Conservation (phyloP, 805 yeast species). For the Metschnikowia cerradonensis region DNA sequence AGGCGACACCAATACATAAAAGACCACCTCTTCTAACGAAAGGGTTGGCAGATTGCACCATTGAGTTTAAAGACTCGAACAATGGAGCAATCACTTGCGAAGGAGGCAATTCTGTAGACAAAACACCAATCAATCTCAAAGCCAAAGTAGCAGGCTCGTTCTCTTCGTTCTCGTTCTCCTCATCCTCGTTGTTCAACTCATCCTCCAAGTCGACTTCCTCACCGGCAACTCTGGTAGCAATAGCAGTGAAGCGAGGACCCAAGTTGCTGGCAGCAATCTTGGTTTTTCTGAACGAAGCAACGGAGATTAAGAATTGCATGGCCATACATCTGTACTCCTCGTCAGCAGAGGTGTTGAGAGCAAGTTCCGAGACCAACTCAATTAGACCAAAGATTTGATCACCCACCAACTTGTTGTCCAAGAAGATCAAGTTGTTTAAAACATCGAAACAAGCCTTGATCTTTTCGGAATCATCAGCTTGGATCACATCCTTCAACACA, state of each 20-base stretch:
- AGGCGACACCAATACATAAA: slow-evolving; percentile 74
- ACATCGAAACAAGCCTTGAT: slow-evolving; percentile 78
- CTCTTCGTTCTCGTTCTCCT: slow-evolving; percentile 92
- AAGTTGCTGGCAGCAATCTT: slow-evolving; percentile 75
- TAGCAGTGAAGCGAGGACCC: slow-evolving; percentile 73
- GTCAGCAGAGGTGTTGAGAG: slow-evolving; percentile 60
- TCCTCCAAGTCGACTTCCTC: slow-evolving; percentile 74
- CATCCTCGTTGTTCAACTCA: slow-evolving; percentile 74
- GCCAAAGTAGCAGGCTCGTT: slow-evolving; percentile 75
- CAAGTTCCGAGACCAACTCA: slow-evolving; percentile 70
- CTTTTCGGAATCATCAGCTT: slow-evolving; percentile 64
- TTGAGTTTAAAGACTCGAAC: slow-evolving; percentile 54
- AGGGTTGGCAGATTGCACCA: slow-evolving; percentile 51
- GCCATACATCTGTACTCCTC: slow-evolving; percentile 82
- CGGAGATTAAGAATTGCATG: slow-evolving; percentile 76
- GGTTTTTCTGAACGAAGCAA: slow-evolving; percentile 73
- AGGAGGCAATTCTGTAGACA: slow-evolving; percentile 86
- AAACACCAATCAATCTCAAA: slow-evolving; percentile 69
- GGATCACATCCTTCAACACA: slow-evolving; percentile 71
- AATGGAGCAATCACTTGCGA: slow-evolving; percentile 84
- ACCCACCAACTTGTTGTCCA: slow-evolving; percentile 77
- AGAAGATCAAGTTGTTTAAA: slow-evolving; percentile 70
- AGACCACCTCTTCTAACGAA: slow-evolving; percentile 86
- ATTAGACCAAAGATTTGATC: slow-evolving; percentile 66
- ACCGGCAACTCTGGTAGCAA: slow-evolving; percentile 72